Conservation (phyloP, 192 early-diverging fungal species). For the Rhizophagus prolifer region DNA sequence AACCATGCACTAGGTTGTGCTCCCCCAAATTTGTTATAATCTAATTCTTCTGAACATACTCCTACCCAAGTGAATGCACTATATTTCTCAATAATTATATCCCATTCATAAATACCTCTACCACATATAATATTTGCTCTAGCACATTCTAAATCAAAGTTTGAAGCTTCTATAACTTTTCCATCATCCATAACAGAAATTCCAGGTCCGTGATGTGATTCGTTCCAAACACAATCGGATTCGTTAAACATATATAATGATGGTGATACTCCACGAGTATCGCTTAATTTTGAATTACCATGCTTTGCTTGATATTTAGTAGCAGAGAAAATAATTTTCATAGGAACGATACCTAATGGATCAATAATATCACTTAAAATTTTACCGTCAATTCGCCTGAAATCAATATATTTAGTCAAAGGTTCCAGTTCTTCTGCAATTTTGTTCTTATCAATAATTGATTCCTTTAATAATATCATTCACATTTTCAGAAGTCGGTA, state of each 20-base stretch:
- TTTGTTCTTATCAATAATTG: neutral
- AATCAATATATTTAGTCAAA: neutral
- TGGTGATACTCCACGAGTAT: neutral
- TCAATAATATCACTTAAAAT: slow-evolving; percentile 2
- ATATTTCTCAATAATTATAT: slow-evolving; percentile 7
- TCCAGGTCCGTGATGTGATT: neutral
- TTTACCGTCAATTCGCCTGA: neutral
- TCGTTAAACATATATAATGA: too few relatives aligned
- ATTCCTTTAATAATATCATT: too few relatives aligned
- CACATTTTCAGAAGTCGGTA: too few relatives aligned
- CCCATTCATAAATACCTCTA: slow-evolving; percentile 6
- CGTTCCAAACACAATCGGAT: neutral
- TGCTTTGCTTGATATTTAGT: neutral
- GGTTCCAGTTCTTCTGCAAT: neutral
- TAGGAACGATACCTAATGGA: neutral
- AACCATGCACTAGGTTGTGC: neutral
- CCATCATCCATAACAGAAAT: neutral
- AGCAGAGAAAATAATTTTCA: neutral
- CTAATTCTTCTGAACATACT: neutral
- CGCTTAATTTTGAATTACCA: neutral
- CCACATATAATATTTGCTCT: neutral
- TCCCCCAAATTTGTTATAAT: neutral
- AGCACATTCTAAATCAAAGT: neutral
- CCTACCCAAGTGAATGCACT: neutral
- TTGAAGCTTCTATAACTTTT: neutral